A percentile compares a stretch with the other conserved stretches of the same genome.
Conservation (phyloP, 345 rosid species). For the Eutrema yunnanense region DNA sequence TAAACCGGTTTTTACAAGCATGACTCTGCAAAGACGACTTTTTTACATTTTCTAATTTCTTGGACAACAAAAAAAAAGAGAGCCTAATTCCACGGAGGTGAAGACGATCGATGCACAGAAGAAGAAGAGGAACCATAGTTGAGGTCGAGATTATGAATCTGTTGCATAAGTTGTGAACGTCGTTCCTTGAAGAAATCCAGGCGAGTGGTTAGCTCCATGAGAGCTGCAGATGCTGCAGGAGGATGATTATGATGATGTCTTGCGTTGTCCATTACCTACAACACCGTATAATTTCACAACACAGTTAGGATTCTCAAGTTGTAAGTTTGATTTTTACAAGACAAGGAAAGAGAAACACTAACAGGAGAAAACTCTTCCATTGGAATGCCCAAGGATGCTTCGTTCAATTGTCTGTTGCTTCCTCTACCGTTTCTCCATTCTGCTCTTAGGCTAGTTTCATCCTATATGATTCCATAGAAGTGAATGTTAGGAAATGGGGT, state of each 20-base stretch:
- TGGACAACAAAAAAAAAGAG: neutral
- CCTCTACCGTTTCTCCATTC: slow-evolving; percentile 76
- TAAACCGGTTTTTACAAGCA: slow-evolving; percentile 25
- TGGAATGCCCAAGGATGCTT: slow-evolving; percentile 26
- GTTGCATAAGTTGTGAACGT: slow-evolving; percentile 94
- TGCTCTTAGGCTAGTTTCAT: slow-evolving; percentile 57
- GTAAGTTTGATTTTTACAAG: neutral
- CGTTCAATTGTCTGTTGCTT: slow-evolving; percentile 56
- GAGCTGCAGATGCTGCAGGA: slow-evolving; percentile 67
- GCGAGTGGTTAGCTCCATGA: slow-evolving; percentile 81
- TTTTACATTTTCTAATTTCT: neutral
- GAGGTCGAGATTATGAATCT: slow-evolving; percentile 85
- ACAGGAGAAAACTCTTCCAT: slow-evolving; percentile 30
- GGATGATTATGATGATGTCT: slow-evolving; percentile 45
- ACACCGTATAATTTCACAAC: neutral
- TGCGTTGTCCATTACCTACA: slow-evolving; percentile 46
- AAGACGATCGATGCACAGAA: slow-evolving; percentile 61
- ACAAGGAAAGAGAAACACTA: neutral
- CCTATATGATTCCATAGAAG: slow-evolving; percentile 7
- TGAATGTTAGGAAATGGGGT: neutral
- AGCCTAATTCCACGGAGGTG: slow-evolving; percentile 81
- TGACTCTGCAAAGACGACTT: neutral
- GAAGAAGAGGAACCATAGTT: slow-evolving; percentile 67
- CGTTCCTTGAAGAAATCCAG: slow-evolving; percentile 98
- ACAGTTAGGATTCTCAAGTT: neutral